Conservation (phyloP, 305 asterid species). For the Ajuga reptans region DNA sequence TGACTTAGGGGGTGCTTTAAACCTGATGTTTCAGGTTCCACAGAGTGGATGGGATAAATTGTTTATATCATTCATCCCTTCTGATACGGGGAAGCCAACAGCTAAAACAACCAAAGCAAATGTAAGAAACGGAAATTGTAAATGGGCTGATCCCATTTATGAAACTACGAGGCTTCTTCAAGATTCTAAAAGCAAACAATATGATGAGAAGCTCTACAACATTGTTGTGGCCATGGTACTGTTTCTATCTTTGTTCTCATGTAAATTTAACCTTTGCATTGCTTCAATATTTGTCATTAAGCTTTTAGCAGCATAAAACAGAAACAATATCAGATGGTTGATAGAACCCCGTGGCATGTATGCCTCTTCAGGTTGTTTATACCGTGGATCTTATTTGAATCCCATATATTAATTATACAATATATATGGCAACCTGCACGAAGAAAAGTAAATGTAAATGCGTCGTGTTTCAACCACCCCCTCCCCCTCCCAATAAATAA, state of each 20-base stretch:
- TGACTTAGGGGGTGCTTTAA: constrained; percentile 2
- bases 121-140: constrained; percentile 89
- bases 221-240: constrained; percentile 87
- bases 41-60: constrained; percentile 97
- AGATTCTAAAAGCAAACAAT: constrained; percentile 76
- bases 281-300: constrained; percentile 3
- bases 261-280: neutral
- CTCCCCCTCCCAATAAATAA: neutral
- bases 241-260: constrained; percentile 21
- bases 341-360: neutral
- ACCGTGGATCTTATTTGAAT: neutral
- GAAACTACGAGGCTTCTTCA: constrained; percentile 95
- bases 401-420: neutral
- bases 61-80: constrained; percentile 72
- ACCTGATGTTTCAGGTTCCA: constrained; percentile 63
- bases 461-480: neutral
- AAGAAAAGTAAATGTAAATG: neutral
- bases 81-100: constrained; percentile 77
- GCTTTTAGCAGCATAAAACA: constrained; percentile 4
- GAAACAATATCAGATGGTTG: neutral
- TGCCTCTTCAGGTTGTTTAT: neutral
- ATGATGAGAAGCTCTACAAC: constrained; percentile 92
- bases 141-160: constrained; percentile 98
- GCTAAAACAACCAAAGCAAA: constrained; percentile 92
- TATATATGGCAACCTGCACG: neutral